These are phyloP conservation scores for Lactarius trivialis DNA, from an alignment of 768 basidiomycete species.

Conservation along the genomic window DNA sequence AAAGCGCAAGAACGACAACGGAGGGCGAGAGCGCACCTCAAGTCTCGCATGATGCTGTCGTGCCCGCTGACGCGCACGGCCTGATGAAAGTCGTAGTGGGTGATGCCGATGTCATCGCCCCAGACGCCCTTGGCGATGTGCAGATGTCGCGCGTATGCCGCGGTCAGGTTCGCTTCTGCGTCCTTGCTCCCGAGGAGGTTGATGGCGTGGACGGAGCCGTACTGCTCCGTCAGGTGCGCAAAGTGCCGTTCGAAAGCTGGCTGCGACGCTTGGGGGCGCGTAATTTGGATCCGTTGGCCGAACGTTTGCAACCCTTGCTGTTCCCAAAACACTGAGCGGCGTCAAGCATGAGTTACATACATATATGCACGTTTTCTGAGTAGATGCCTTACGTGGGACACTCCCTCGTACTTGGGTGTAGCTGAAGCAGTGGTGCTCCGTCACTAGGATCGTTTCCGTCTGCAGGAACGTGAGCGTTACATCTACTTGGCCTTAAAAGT, in stretches of 20 bases:
- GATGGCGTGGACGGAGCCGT: slow-evolving; percentile 77
- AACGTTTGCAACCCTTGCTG: slow-evolving; percentile 95
- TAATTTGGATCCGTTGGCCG: slow-evolving; percentile 90
- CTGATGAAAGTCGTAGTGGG: slow-evolving; percentile 92
- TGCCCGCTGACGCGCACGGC: slow-evolving; percentile 76
- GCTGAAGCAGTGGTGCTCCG: slow-evolving; percentile 81
- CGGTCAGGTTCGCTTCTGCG: slow-evolving; percentile 79
- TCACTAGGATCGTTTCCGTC: slow-evolving; percentile 89
- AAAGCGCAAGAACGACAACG: not conserved
- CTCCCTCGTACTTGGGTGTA: slow-evolving; percentile 94
- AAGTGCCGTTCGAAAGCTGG: slow-evolving; percentile 97
- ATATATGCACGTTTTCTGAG: slow-evolving; percentile 2
- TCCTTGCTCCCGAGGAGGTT: slow-evolving; percentile 91
- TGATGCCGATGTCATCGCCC: slow-evolving; percentile 67
- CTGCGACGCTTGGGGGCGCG: slow-evolving; percentile 90
- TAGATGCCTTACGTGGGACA: slow-evolving; percentile 71
- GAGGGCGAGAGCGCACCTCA: slow-evolving; percentile 40
- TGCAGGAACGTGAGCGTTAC: slow-evolving; percentile 29
- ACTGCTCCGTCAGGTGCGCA: slow-evolving; percentile 77
- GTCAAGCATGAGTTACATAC: slow-evolving; percentile 8
- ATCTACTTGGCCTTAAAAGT: not conserved
- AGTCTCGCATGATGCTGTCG: slow-evolving; percentile 72
- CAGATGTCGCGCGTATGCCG: slow-evolving; percentile 78
- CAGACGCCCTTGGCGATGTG: slow-evolving; percentile 54
- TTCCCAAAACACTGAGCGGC: slow-evolving; percentile 87